phyloP scores from a whole-genome alignment of 2,329 filamentous ascomycete species.

The Domatiomyces catenatus region DNA sequence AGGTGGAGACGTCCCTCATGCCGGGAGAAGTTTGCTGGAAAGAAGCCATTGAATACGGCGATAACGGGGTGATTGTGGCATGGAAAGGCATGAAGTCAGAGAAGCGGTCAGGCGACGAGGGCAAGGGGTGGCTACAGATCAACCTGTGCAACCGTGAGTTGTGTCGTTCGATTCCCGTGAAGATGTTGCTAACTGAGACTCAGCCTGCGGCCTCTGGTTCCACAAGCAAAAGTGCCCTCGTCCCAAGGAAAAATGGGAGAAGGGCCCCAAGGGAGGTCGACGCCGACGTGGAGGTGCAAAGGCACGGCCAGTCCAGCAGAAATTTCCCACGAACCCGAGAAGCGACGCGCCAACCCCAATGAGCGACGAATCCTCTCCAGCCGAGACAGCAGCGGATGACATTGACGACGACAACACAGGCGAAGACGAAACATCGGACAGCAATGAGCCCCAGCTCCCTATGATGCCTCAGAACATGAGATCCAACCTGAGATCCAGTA shows the following conservation, averaged over 20 bases:
- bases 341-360: constrained; percentile 21
- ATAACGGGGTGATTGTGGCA: constrained; percentile 44
- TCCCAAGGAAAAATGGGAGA: constrained; percentile 70
- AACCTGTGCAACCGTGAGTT: constrained; percentile 74
- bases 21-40: constrained; percentile 62
- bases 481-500: constrained; percentile 29
- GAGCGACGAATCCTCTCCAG: constrained; percentile 24
- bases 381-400: constrained; percentile 14
- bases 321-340: constrained; percentile 20
- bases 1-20: constrained; percentile 56
- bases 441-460: constrained; percentile 23
- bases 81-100: constrained; percentile 64
- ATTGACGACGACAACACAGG: constrained; percentile 19
- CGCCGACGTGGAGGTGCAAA: constrained; percentile 11
- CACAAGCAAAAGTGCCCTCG: constrained; percentile 75
- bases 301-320: constrained; percentile 21
- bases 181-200: constrained; percentile 18
- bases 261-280: constrained; percentile 28
- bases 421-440: constrained; percentile 23
- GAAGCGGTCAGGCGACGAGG: constrained; percentile 52
- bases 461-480: constrained; percentile 28
- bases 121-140: constrained; percentile 57
- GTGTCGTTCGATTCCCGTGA: not conserved
- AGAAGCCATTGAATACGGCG: constrained; percentile 48
- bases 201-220: constrained; percentile 85